phyloP scores from a whole-genome alignment of 2,329 filamentous ascomycete genomes.

The Simplicillium sp. region DNA sequence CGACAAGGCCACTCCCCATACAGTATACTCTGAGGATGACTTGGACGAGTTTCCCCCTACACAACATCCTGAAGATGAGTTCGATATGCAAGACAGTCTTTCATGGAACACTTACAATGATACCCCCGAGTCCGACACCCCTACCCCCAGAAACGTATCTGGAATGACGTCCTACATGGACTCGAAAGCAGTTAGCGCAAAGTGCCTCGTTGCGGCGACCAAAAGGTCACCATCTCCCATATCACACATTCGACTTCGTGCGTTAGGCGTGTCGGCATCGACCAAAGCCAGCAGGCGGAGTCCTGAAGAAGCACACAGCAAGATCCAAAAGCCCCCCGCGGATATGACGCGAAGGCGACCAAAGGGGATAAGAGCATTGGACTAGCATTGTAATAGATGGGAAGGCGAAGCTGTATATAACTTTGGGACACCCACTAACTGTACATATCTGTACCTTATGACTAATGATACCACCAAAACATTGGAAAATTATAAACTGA shows the following conservation, averaged over 20 bases:
- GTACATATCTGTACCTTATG: conserved; percentile 21
- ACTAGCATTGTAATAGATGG: conserved; percentile 20
- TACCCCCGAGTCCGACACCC: conserved; percentile 31
- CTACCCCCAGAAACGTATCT: conserved; percentile 30
- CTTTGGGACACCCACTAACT: conserved; percentile 16
- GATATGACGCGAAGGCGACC: conserved; percentile 30
- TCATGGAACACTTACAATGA: conserved; percentile 15
- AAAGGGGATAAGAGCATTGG: conserved; percentile 28
- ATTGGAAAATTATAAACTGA: background rate
- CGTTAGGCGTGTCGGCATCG: conserved; percentile 8
- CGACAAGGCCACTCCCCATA: conserved; percentile 9
- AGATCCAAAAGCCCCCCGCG: conserved; percentile 36
- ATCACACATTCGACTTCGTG: conserved; percentile 19
- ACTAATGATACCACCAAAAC: conserved; percentile 1
- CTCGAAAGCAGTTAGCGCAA: conserved; percentile 19
- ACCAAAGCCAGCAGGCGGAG: conserved; percentile 19
- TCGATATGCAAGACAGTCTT: conserved; percentile 17
- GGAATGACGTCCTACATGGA: conserved; percentile 26
- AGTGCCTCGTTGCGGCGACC: conserved; percentile 22
- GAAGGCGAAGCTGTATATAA: conserved; percentile 29
- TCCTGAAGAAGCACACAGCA: conserved; percentile 34
- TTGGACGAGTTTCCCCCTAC: conserved; percentile 26
- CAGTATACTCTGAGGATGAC: conserved; percentile 16
- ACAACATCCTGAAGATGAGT: conserved; percentile 29
- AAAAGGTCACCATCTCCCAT: conserved; percentile 25